Evolutionary conservation across 2,329 filamentous ascomycete species (phyloP).

Genomic region (Thelonectria rubi): DNA sequence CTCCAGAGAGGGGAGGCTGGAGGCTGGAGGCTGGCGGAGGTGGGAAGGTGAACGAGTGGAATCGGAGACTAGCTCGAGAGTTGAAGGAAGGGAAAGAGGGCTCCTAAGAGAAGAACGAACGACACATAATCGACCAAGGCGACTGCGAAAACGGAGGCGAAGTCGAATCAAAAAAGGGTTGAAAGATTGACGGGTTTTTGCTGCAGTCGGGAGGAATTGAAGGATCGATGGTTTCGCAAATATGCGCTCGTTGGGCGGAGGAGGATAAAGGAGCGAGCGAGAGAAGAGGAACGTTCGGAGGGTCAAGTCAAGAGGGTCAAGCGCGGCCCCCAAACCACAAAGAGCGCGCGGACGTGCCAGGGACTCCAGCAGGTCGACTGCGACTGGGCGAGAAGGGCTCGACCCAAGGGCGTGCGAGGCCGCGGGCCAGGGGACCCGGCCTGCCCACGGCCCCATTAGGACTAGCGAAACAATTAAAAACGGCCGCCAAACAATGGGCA

Average conservation of each 20-base stretch:
- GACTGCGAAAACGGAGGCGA: conserved; percentile 35
- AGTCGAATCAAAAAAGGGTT: conserved; percentile 24
- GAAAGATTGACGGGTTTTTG: conserved; percentile 27
- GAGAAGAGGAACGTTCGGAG: conserved; percentile 29
- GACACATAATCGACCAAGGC: conserved; percentile 49
- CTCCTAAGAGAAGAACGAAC: conserved; percentile 44
- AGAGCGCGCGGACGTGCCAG: conserved; percentile 23
- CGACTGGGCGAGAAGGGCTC: conserved; percentile 28
- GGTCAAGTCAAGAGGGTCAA: conserved; percentile 38
- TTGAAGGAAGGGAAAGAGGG: conserved; percentile 37
- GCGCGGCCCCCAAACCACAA: conserved; percentile 11
- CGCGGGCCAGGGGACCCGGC: conserved; percentile 36
- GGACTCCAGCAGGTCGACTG: conserved; percentile 13
- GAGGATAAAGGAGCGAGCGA: conserved; percentile 40
- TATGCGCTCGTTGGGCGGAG: conserved; percentile 35
- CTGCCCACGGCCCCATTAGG: conserved; percentile 32
- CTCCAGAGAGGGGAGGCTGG: neutral
- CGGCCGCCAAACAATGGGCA: conserved; percentile 29
- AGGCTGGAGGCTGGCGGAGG: neutral
- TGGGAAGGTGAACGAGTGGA: conserved; percentile 53
- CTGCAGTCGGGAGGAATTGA: conserved; percentile 31
- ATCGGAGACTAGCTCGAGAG: conserved; percentile 58
- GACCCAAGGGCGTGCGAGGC: conserved; percentile 23
- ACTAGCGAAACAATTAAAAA: conserved; percentile 41
- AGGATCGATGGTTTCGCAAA: conserved; percentile 34